Percentiles rank a stretch among this genome's conserved stretches.
Conservation (phyloP, 2,329 filamentous ascomycete genomes). For the Paecilomyces niveus region DNA sequence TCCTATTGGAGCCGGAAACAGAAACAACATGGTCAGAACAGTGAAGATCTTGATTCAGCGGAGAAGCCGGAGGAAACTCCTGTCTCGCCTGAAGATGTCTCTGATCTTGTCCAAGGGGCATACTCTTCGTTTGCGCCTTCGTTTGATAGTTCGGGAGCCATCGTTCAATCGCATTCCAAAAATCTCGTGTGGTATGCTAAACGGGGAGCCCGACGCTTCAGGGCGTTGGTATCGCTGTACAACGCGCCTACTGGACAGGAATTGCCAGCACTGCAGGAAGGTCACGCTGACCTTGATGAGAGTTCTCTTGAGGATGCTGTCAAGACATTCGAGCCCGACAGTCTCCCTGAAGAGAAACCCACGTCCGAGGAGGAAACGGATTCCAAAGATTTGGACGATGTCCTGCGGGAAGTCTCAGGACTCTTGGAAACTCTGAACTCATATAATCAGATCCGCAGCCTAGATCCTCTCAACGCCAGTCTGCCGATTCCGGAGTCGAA, state of each 20-base stretch:
- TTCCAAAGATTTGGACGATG: constrained; percentile 41
- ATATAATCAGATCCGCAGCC: constrained; percentile 54
- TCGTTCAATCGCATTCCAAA: constrained; percentile 36
- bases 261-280: constrained; percentile 12
- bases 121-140: constrained; percentile 45
- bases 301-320: constrained; percentile 35
- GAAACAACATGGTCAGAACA: constrained; percentile 19
- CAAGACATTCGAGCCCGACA: constrained; percentile 33
- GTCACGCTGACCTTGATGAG: constrained; percentile 31
- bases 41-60: constrained; percentile 13
- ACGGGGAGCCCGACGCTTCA: constrained; percentile 31
- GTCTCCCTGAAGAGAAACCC: constrained; percentile 17
- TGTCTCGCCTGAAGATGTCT: constrained; percentile 23
- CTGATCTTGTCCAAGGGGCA: constrained; percentile 33
- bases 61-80: constrained; percentile 19
- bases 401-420: constrained; percentile 53
- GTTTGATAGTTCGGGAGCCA: constrained; percentile 37
- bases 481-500: constrained; percentile 26
- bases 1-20: constrained; percentile 31
- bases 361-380: constrained; percentile 26
- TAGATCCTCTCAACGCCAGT: constrained; percentile 21
- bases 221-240: constrained; percentile 25
- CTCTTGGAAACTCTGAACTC: constrained; percentile 56
- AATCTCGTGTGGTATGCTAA: constrained; percentile 41
- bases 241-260: constrained; percentile 11